phyloP scores from a whole-genome alignment of 805 yeast genomes.

The Ogataea haglerorum region DNA sequence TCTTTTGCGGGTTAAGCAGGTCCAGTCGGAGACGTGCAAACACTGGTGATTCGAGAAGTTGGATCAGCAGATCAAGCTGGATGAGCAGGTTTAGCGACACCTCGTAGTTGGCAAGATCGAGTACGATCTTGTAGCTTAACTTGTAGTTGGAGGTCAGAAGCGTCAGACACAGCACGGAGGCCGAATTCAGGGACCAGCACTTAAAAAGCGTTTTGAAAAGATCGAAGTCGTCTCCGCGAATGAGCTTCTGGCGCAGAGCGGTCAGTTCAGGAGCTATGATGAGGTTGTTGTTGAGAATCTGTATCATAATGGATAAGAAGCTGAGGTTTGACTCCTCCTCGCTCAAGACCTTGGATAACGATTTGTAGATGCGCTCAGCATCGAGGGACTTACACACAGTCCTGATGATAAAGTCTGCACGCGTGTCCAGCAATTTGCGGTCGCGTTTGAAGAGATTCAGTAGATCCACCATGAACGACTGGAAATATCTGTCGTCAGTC shows the following conservation, averaged over 20 bases:
- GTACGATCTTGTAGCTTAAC: slow-evolving; percentile 77
- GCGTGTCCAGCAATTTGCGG: slow-evolving; percentile 56
- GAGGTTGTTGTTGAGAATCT: slow-evolving; percentile 79
- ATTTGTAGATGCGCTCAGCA: slow-evolving; percentile 78
- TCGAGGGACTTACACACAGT: slow-evolving; percentile 78
- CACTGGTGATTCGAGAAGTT: slow-evolving; percentile 87
- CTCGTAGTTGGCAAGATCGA: slow-evolving; percentile 78
- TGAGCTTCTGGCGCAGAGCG: slow-evolving; percentile 63
- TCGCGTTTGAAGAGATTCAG: slow-evolving; percentile 69
- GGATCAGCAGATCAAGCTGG: slow-evolving; percentile 87
- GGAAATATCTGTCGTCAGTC: slow-evolving; percentile 72
- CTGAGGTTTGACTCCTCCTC: slow-evolving; percentile 57
- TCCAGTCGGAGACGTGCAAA: slow-evolving; percentile 84
- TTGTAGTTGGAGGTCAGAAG: slow-evolving; percentile 85
- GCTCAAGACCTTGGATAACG: slow-evolving; percentile 68
- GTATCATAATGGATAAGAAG: slow-evolving; percentile 78
- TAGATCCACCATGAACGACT: slow-evolving; percentile 69
- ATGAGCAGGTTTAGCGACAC: slow-evolving; percentile 73
- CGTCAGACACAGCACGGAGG: slow-evolving; percentile 83
- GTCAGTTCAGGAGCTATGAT: slow-evolving; percentile 82
- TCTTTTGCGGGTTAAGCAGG: slow-evolving; percentile 78
- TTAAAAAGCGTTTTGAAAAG: slow-evolving; percentile 75
- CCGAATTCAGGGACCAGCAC: slow-evolving; percentile 90
- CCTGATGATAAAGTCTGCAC: slow-evolving; percentile 81
- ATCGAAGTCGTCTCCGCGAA: slow-evolving; percentile 20